A percentile compares a stretch with the other conserved stretches of the same genome.
Conservation (phyloP, 805 yeast genomes). For the Kluyveromyces starmeri region DNA sequence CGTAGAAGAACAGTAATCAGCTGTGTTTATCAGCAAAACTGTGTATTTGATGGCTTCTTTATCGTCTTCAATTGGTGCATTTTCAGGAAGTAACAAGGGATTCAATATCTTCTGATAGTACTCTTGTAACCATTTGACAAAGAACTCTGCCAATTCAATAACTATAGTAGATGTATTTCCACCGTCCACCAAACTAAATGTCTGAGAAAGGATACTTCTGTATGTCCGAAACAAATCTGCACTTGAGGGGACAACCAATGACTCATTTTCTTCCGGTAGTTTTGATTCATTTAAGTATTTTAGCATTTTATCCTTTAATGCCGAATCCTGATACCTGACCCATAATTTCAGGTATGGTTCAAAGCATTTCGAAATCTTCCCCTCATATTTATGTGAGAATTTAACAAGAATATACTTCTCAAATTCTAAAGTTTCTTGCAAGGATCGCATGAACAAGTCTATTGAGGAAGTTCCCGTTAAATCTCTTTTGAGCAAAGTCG, state of each 20-base stretch:
- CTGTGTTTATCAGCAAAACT: slow-evolving; percentile 73
- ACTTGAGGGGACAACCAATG: slow-evolving; percentile 74
- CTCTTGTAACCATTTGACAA: slow-evolving; percentile 54
- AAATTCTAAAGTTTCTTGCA: slow-evolving; percentile 75
- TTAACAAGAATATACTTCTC: slow-evolving; percentile 63
- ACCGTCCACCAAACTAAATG: slow-evolving; percentile 45
- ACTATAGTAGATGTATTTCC: slow-evolving; percentile 28
- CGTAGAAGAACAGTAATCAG: slow-evolving; percentile 80
- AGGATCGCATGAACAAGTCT: slow-evolving; percentile 54
- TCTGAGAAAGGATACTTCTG: slow-evolving; percentile 62
- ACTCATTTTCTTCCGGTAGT: slow-evolving; percentile 42
- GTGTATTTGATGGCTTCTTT: slow-evolving; percentile 56
- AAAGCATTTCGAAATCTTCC: slow-evolving; percentile 54
- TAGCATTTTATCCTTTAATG: slow-evolving; percentile 50
- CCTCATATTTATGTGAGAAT: slow-evolving; percentile 40
- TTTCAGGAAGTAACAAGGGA: slow-evolving; percentile 38
- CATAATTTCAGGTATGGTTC: slow-evolving; percentile 81
- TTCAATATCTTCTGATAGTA: slow-evolving; percentile 46
- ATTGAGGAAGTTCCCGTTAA: slow-evolving; percentile 43
- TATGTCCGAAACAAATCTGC: slow-evolving; percentile 78
- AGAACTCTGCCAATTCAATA: slow-evolving; percentile 44
- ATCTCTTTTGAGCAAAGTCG: slow-evolving; percentile 39
- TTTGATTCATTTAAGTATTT: slow-evolving; percentile 55
- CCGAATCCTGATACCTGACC: slow-evolving; percentile 75
- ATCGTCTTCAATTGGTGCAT: slow-evolving; percentile 33